phyloP scores from a whole-genome alignment of 192 early-diverging fungal species.

The Phlyctochytrium bullatum region DNA sequence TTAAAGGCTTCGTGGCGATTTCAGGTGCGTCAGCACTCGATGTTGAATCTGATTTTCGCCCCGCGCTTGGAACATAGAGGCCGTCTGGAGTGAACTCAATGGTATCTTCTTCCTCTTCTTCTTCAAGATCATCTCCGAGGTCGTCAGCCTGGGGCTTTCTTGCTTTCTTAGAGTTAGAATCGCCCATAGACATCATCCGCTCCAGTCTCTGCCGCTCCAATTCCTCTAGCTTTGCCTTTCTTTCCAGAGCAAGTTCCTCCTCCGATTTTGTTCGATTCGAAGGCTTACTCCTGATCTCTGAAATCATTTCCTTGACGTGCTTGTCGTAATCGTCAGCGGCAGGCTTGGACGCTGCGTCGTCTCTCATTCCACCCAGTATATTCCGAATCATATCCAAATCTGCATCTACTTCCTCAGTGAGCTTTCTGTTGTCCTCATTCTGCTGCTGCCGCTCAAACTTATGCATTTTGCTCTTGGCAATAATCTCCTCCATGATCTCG shows the following conservation, averaged over 20 bases:
- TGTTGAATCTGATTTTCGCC: too few relatives aligned
- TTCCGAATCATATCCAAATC: conserved; percentile 81
- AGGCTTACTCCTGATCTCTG: conserved; percentile 81
- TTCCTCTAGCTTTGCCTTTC: conserved; percentile 80
- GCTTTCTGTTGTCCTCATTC: conserved; percentile 81
- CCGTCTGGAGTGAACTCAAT: conserved; percentile 50
- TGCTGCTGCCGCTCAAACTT: conserved; percentile 87
- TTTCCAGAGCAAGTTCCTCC: conserved; percentile 85
- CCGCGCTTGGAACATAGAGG: conserved; percentile 26
- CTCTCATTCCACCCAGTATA: conserved; percentile 59
- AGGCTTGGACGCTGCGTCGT: conserved; percentile 22
- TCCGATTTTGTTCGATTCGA: conserved; percentile 92
- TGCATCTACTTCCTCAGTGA: conserved; percentile 81
- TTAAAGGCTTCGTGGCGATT: too few relatives aligned
- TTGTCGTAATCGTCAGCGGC: conserved; percentile 77
- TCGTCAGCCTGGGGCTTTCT: conserved; percentile 49
- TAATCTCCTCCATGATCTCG: conserved; percentile 97
- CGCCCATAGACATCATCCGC: conserved; percentile 28
- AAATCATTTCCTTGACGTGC: conserved; percentile 75
- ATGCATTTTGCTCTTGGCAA: conserved; percentile 94
- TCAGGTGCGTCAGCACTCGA: conserved; percentile 32
- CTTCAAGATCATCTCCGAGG: conserved; percentile 45
- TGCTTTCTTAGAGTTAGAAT: conserved; percentile 10
- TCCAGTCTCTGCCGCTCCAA: conserved; percentile 61
- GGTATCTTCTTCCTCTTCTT: conserved; percentile 44